Evolutionary conservation across 2,329 filamentous ascomycete genomes (phyloP).

Genomic region (Acrodontium crateriforme): DNA sequence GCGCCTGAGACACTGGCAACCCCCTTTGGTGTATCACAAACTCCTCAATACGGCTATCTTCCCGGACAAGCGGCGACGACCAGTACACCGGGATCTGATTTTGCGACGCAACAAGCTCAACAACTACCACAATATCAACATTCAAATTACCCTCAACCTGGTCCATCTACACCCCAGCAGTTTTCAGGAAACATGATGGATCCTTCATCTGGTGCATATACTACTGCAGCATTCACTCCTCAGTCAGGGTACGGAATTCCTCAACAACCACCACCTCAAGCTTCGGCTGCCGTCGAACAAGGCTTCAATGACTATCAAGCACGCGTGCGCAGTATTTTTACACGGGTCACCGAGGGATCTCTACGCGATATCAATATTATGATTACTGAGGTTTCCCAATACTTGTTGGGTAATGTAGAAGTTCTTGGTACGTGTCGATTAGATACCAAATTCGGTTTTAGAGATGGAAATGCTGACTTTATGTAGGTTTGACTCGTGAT

Average conservation of each 20-base stretch:
- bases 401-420: conserved; percentile 51
- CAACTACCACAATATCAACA: conserved; percentile 51
- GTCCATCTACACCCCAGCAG: conserved; percentile 35
- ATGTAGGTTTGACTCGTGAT: conserved; percentile 67
- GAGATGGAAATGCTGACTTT: too few species aligned
- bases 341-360: conserved; percentile 50
- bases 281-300: conserved; percentile 38
- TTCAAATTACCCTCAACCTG: conserved; percentile 47
- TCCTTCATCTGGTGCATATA: conserved; percentile 23
- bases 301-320: conserved; percentile 51
- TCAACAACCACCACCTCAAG: conserved; percentile 10
- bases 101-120: conserved; percentile 45
- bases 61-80: conserved; percentile 45
- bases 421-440: conserved; percentile 47
- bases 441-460: conserved; percentile 16
- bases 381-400: conserved; percentile 50
- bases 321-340: conserved; percentile 50
- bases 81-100: conserved; percentile 44
- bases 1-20: conserved; percentile 62
- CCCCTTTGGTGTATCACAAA: conserved; percentile 52
- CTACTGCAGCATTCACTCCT: conserved; percentile 5
- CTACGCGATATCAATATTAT: conserved; percentile 45
- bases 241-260: too few species aligned
- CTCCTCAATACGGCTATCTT: conserved; percentile 54
- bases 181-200: conserved; percentile 42